Percentiles rank a stretch among this genome's conserved stretches.
phyloP scores from a whole-genome alignment of 1,139 yeast genomes.

The Entelexis paramagnoliae region DNA sequence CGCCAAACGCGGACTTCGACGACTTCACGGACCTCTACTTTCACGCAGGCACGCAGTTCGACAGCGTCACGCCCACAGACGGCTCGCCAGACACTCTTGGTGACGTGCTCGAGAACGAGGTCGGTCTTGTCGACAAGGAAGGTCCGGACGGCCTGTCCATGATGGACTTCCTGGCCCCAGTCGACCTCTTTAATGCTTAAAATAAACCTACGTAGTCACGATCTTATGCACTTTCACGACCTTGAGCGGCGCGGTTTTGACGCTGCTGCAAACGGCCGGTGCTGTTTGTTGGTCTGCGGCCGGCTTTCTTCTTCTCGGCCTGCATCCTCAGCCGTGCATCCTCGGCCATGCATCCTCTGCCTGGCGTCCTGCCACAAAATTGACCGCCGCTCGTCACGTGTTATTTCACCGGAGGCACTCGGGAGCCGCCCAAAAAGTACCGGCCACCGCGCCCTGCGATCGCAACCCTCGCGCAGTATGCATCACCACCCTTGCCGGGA shows the following conservation, averaged over 20 bases:
- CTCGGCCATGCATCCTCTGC: too few relatives aligned
- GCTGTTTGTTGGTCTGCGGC: too few relatives aligned
- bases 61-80: background rate
- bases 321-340: too few relatives aligned
- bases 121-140: constrained; percentile 16
- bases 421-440: background rate
- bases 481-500: background rate
- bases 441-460: background rate
- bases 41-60: constrained; percentile 1
- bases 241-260: background rate
- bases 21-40: constrained; percentile 15
- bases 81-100: constrained; percentile 1
- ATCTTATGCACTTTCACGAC: constrained; percentile 3
- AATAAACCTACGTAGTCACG: constrained; percentile 6
- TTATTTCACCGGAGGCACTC: constrained; percentile 3
- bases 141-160: constrained; percentile 21
- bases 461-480: background rate
- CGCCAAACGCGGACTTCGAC: constrained; percentile 9
- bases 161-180: constrained; percentile 26
- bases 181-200: constrained; percentile 22
- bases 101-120: background rate
- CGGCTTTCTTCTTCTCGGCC: too few relatives aligned
- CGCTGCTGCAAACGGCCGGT: background rate
- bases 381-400: background rate
- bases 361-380: background rate